Base-by-base conservation (phyloP, 1,284 basidiomycete genomes). In the Irpex sp. region DNA sequence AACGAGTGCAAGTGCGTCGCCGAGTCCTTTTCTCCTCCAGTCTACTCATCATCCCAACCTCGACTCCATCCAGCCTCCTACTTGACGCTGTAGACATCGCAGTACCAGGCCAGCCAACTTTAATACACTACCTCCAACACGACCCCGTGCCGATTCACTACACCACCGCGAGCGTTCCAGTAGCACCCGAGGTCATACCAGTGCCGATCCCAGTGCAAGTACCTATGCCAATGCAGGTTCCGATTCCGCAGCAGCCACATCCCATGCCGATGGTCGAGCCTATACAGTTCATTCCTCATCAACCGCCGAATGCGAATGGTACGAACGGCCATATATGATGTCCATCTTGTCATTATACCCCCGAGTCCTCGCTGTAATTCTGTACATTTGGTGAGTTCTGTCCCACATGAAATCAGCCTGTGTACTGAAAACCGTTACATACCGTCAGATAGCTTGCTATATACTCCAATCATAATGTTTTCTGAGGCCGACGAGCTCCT, bases 1-100 rank as follows among this genome's bases (percentile, higher is more conserved):
- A 81, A 82, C 6, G 85, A 87, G 70, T 85, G 85, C 71, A 82
- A 86, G 85, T 87, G 58, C 62, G 81, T 76, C 56, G 17, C 62
- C 47, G 13, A 19, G 8, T 47, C 49, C 11, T 40, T 57, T 48
- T 9, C 17, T 26, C 40, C 13, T 52, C 9, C 6, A 52, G 49
- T 52, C 4, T 19, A 17, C 13, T 48, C 51, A 19, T 8, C 36
- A 9, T n/a, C 36, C 48, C 9, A 57, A 44, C 13, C 3, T 19
- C n/a, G 5, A 9, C 11, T 37, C 54, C 13, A 9, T 11, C 54
- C 44, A 15, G 73, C 55, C 66, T 75, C 2, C 67, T 75, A 7
- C 70, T 75, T 4, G 73, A 75, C 59, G 73, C 73, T 4, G 73
- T 75, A 13, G 73, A 75, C 63, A 75, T 75, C 60, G 73, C 73